Conservation (phyloP, 2,329 filamentous ascomycete genomes). For the Aspergillus fumigatus region DNA sequence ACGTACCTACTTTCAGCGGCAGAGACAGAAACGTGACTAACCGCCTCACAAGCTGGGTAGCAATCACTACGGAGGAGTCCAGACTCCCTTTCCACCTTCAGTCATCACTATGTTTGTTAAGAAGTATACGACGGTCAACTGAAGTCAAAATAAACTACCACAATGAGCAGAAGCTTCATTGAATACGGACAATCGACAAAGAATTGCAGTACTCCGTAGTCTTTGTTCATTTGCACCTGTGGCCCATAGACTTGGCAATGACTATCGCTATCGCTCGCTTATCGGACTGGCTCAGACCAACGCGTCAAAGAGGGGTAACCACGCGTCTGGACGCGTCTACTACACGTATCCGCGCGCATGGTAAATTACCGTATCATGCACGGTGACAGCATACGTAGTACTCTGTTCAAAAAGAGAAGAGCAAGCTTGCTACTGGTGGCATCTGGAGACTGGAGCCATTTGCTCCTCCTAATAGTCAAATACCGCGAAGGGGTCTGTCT, state of each 20-base stretch:
- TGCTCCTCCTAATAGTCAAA: too few species aligned
- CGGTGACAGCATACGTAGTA: neutral
- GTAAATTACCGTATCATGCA: conserved; percentile 14
- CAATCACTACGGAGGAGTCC: neutral
- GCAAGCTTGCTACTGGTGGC: neutral
- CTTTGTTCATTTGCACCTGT: neutral
- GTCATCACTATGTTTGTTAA: neutral
- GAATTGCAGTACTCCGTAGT: neutral
- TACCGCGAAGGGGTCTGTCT: too few species aligned
- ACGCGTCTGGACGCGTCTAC: conserved; percentile 17
- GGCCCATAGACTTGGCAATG: too few species aligned
- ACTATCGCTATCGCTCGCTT: conserved; percentile 4
- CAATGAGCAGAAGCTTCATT: neutral
- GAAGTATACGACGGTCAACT: neutral
- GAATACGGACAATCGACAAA: neutral
- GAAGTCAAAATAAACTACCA: neutral
- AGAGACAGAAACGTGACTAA: neutral
- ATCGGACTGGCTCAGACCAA: conserved; percentile 1
- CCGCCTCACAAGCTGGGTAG: neutral
- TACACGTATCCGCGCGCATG: conserved; percentile 17
- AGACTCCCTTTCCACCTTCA: neutral
- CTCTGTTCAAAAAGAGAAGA: neutral
- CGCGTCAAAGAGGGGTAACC: conserved; percentile 15
- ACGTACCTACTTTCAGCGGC: neutral
- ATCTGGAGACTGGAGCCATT: too few species aligned